These are phyloP conservation scores for Paecilomyces variotii DNA, from an alignment of 2,329 filamentous ascomycete genomes.

Conservation along the genomic window DNA sequence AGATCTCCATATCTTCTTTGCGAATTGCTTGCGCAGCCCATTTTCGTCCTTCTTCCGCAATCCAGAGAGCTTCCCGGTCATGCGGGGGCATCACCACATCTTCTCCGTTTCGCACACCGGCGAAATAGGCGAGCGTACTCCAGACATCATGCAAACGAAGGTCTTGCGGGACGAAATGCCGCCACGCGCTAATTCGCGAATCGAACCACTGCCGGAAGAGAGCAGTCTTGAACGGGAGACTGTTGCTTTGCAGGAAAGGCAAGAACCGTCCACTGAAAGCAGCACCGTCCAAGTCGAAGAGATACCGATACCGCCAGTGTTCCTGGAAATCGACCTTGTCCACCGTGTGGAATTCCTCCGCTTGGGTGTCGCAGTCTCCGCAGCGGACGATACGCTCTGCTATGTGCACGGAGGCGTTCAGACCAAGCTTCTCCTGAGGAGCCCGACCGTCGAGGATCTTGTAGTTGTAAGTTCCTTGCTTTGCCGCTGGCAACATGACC, in stretches of 20 bases:
- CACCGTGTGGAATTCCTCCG: constrained; percentile 43
- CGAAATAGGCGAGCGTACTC: constrained; percentile 66
- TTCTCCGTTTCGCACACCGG: constrained; percentile 46
- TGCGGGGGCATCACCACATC: constrained; percentile 43
- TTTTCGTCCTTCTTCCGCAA: constrained; percentile 56
- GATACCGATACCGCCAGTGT: constrained; percentile 59
- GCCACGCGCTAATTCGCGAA: constrained; percentile 64
- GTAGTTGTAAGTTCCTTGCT: constrained; percentile 45
- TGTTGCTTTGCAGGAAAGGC: constrained; percentile 56
- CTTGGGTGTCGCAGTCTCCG: constrained; percentile 48
- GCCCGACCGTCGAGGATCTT: constrained; percentile 40
- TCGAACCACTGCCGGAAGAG: constrained; percentile 76
- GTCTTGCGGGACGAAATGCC: constrained; percentile 74
- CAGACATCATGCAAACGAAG: constrained; percentile 64
- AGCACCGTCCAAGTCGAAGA: constrained; percentile 63
- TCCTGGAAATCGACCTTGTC: constrained; percentile 44
- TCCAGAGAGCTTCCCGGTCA: constrained; percentile 51
- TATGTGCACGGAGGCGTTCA: constrained; percentile 55
- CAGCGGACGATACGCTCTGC: constrained; percentile 51
- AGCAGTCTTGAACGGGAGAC: constrained; percentile 60
- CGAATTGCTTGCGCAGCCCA: constrained; percentile 59
- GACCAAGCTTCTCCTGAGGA: constrained; percentile 36
- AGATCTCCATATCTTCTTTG: constrained; percentile 70
- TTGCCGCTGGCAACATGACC: constrained; percentile 47
- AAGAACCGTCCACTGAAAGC: constrained; percentile 60